Base-by-base conservation (phyloP, 352 stramenopile species). In the Globisporangium emineosum region DNA sequence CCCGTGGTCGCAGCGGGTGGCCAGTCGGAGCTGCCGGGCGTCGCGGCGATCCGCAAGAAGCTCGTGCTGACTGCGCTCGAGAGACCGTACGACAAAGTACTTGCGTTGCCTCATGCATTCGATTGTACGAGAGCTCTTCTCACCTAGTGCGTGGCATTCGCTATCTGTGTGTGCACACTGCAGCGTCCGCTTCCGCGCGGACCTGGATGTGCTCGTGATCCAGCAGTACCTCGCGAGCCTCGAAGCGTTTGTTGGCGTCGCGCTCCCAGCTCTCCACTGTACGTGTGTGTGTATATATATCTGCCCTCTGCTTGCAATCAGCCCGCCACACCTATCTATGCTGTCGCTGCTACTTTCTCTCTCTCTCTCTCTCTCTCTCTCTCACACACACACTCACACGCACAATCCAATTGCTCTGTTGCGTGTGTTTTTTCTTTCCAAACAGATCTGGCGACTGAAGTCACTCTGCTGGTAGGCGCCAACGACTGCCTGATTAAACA, bases 381-480 rank as follows among this genome's bases (percentile, higher is more conserved):
- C n/a, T n/a, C n/a, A n/a, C n/a, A n/a, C n/a, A n/a, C n/a, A n/a
- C n/a, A n/a, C 17, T 47, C 40, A 47, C 17, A 47, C 17, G 10
- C 17, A 47, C 21, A 47, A 4, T 47, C 40, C 6, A 47, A 47
- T 45, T 45, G 10, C 19, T 10, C 5, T 25, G n/a, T 21, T 40
- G 30, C 25, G n/a, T 29, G 10, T 54, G 8, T 43, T 33, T 13
- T 0, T 65, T 30, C 15, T 23, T 42, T 17, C 27, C 21, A 15
- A 21, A 23, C 56, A 91, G 82, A 91, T 37, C 51, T 91, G 10
- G 68, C 82, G 12, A 88, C 77, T 1, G 82, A 91, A 64, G 82
- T 71, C 47, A 75, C 70, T 23, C 64, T 86, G 15, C 64, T 72
- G 45, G 81, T 90, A 56, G 17, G 67, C 17, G 40, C 35, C 1